phyloP scores from a whole-genome alignment of 2,329 filamentous ascomycete genomes.

The Epichloe hybrida region DNA sequence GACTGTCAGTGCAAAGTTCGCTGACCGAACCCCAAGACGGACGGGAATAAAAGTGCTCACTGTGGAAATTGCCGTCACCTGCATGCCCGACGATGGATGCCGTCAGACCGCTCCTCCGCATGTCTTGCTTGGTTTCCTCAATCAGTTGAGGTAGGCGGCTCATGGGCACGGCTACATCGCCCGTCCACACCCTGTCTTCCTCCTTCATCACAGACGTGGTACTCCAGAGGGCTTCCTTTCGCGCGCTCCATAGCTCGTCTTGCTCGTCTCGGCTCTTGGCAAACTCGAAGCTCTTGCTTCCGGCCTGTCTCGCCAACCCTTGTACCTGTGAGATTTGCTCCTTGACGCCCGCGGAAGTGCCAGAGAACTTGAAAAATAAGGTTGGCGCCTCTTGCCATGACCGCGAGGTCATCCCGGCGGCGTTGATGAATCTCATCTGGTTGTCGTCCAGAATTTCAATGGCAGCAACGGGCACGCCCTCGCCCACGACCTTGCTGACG shows the following conservation, averaged over 20 bases:
- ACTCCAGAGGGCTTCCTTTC: constrained; percentile 76
- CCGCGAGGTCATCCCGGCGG: constrained; percentile 50
- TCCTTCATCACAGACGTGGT: constrained; percentile 53
- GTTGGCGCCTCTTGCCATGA: constrained; percentile 61
- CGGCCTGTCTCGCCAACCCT: constrained; percentile 44
- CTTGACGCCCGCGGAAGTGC: constrained; percentile 56
- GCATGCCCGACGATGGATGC: constrained; percentile 55
- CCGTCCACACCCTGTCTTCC: constrained; percentile 70
- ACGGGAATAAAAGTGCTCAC: constrained; percentile 17
- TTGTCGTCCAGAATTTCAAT: constrained; percentile 87
- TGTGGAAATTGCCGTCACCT: constrained; percentile 69
- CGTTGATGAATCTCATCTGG: constrained; percentile 63
- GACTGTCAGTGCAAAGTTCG: background rate
- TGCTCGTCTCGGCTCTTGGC: constrained; percentile 57
- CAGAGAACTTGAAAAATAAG: constrained; percentile 74
- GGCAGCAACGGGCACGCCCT: constrained; percentile 76
- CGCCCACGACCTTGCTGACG: constrained; percentile 64
- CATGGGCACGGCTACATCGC: constrained; percentile 75
- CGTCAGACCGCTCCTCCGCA: constrained; percentile 29
- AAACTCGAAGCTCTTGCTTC: constrained; percentile 63
- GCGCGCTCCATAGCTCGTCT: constrained; percentile 66
- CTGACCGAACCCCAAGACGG: background rate
- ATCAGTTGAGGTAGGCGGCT: constrained; percentile 61
- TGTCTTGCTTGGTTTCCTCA: constrained; percentile 48
- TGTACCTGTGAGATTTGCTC: constrained; percentile 63